Evolutionary conservation across 2,329 filamentous ascomycete genomes (phyloP).

Genomic region (Pseudogymnoascus sp.): DNA sequence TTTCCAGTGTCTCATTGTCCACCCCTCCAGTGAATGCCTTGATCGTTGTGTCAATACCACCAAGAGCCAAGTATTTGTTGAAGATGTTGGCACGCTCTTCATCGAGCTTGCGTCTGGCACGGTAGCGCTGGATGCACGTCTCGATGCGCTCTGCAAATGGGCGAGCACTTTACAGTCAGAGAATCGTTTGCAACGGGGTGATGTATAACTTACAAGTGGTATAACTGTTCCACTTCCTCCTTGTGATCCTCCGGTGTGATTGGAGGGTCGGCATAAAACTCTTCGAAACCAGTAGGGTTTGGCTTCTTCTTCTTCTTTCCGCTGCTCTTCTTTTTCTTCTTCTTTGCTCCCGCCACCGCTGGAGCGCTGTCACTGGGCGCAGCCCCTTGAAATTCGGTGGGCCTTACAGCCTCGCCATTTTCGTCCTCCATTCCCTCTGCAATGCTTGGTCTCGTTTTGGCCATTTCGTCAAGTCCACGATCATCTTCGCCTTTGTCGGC

Average conservation of each 20-base stretch:
- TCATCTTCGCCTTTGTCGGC: not conserved
- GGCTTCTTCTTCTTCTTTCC: constrained; percentile 26
- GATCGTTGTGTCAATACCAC: constrained; percentile 61
- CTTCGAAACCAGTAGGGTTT: constrained; percentile 61
- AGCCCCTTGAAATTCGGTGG: not conserved
- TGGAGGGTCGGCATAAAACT: constrained; percentile 72
- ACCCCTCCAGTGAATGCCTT: constrained; percentile 56
- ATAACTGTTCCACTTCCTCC: constrained; percentile 58
- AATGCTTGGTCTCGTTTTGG: not conserved
- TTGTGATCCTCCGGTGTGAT: constrained; percentile 61
- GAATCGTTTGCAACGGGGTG: not conserved
- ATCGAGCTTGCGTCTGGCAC: constrained; percentile 66
- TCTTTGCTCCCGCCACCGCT: constrained; percentile 5
- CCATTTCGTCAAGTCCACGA: not conserved
- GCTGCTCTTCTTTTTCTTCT: constrained; percentile 32
- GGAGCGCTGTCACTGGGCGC: not conserved
- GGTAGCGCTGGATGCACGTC: constrained; percentile 74
- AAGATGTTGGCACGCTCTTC: constrained; percentile 56
- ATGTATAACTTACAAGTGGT: constrained; percentile 46
- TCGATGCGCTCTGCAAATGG: constrained; percentile 68
- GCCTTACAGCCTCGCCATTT: not conserved
- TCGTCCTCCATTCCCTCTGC: not conserved
- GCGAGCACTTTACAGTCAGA: constrained; percentile 35
- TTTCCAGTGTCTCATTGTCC: constrained; percentile 50
- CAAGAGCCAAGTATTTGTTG: constrained; percentile 71